phyloP scores from a whole-genome alignment of 2,329 filamentous ascomycete species.

The Tolypocladium ovalisporum region DNA sequence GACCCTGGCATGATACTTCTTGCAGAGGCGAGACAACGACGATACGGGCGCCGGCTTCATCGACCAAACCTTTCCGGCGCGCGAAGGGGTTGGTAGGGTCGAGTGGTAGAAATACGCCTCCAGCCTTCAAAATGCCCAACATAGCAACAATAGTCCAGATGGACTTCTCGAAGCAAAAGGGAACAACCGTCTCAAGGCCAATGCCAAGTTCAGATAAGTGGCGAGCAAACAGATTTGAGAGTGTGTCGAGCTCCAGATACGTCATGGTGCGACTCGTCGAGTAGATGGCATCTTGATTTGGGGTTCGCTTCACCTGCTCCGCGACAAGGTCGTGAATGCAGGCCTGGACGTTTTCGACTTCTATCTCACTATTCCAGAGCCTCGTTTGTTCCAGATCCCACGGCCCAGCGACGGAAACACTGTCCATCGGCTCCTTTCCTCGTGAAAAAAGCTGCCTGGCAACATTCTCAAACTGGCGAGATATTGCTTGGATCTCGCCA shows the following conservation, averaged over 20 bases:
- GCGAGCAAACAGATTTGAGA: not conserved
- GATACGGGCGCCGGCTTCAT: not conserved
- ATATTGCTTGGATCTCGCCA: not conserved
- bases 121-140: not conserved
- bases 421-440: not conserved
- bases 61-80: not conserved
- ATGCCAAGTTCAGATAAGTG: not conserved
- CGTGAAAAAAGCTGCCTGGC: not conserved
- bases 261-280: not conserved
- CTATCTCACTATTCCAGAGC: not conserved
- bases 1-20: not conserved
- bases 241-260: not conserved
- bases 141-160: not conserved
- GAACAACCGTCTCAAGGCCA: not conserved
- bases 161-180: not conserved
- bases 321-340: not conserved
- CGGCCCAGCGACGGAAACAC: not conserved
- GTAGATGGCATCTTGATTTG: not conserved
- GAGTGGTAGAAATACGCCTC: not conserved
- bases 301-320: not conserved
- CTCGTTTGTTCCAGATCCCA: not conserved
- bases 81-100: not conserved
- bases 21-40: not conserved
- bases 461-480: not conserved
- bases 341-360: not conserved